A percentile compares a stretch with the other conserved stretches of the same genome.
Conservation (phyloP, 306 rosid genomes). For the Clitoria ternatea region DNA sequence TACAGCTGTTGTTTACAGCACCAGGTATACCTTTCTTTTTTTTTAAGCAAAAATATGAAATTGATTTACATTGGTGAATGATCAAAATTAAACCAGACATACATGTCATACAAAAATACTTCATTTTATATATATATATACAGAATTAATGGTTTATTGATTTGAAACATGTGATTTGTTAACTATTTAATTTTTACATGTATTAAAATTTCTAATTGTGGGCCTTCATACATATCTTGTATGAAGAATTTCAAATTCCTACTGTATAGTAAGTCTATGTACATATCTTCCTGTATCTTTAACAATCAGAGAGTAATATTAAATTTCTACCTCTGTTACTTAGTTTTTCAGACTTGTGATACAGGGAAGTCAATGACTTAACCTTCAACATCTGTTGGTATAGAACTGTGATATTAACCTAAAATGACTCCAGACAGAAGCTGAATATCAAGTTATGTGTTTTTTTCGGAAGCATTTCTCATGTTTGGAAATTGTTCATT, state of each 20-base stretch:
- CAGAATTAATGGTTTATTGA: background rate
- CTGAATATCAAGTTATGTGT: background rate
- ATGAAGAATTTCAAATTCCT: background rate
- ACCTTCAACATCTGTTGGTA: background rate
- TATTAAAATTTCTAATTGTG: background rate
- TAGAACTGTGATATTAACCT: background rate
- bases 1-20: conserved; percentile 77
- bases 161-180: background rate
- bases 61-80: background rate
- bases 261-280: background rate
- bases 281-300: background rate
- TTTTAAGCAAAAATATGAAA: background rate
- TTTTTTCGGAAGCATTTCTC: conserved; percentile 3
- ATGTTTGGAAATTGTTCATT: conserved; percentile 25
- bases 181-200: background rate
- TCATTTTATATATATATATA: background rate
- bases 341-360: background rate
- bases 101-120: background rate
- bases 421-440: background rate
- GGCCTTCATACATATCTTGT: background rate
- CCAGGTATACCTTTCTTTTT: conserved; percentile 57
- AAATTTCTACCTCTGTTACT: background rate
- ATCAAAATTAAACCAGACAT: background rate
- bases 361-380: background rate
- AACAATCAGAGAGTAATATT: background rate